A percentile compares a stretch with the other conserved stretches of the same genome.
Evolutionary conservation across 208 protist species (phyloP).

Genomic region (Polymyxa betae): DNA sequence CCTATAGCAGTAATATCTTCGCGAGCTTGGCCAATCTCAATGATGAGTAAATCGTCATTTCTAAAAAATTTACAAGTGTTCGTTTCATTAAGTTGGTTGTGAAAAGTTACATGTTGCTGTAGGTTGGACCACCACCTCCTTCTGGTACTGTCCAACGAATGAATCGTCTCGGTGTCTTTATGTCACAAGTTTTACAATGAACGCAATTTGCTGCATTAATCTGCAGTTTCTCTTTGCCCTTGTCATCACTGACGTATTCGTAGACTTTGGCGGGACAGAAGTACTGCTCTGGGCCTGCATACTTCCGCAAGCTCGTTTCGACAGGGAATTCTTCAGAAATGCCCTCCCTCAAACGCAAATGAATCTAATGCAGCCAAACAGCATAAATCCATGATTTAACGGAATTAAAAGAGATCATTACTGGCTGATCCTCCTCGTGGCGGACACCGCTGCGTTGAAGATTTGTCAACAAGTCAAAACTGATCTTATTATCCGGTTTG

Average conservation of each 20-base stretch:
- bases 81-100: neutral
- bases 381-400: neutral
- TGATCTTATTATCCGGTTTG: conserved; percentile 89
- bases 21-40: neutral
- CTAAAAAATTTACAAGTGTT: neutral
- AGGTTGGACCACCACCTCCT: conserved; percentile 76
- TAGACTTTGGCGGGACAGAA: conserved; percentile 84
- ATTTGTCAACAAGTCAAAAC: conserved; percentile 94
- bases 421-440: conserved; percentile 92
- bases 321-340: neutral
- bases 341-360: conserved; percentile 82
- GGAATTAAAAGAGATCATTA: neutral
- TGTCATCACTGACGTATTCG: conserved; percentile 76
- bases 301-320: neutral
- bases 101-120: conserved; percentile 59
- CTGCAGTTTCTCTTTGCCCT: conserved; percentile 75
- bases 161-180: conserved; percentile 95
- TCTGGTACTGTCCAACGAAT: conserved; percentile 95
- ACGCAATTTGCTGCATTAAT: conserved; percentile 98
- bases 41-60: neutral
- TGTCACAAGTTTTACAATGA: conserved; percentile 98
- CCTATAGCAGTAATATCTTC: neutral
- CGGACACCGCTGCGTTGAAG: conserved; percentile 89
- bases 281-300: conserved; percentile 50
- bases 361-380: conserved; percentile 63